These are phyloP conservation scores for Pichia kudriavzevii DNA, from an alignment of 1,139 yeast species.

Conservation along the genomic window DNA sequence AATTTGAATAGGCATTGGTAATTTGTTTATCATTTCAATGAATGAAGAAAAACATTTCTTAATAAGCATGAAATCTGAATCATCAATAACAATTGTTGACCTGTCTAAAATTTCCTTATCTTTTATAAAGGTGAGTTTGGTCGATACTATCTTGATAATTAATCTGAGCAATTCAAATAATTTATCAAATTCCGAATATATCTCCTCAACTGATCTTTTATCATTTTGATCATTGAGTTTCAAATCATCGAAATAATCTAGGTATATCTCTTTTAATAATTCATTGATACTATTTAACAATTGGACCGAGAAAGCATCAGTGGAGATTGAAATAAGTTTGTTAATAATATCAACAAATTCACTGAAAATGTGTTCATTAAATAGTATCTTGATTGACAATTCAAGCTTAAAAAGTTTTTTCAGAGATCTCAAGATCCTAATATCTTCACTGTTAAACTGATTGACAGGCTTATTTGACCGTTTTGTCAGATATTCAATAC, in stretches of 20 bases:
- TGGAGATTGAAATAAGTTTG: constrained; percentile 58
- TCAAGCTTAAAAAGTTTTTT: constrained; percentile 50
- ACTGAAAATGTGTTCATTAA: constrained; percentile 61
- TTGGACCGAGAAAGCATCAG: constrained; percentile 27
- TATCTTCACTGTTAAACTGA: constrained; percentile 17
- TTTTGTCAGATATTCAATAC: constrained; percentile 65
- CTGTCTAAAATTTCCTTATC: constrained; percentile 32
- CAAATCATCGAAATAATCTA: constrained; percentile 31
- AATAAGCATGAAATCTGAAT: constrained; percentile 35
- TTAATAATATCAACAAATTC: constrained; percentile 76
- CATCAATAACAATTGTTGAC: constrained; percentile 19
- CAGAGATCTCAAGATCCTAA: constrained; percentile 36
- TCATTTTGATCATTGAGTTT: constrained; percentile 17
- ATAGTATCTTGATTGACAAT: constrained; percentile 52
- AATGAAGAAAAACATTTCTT: constrained; percentile 49
- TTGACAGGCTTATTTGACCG: constrained; percentile 25
- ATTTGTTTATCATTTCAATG: constrained; percentile 51
- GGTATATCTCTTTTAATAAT: constrained; percentile 37
- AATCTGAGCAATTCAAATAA: constrained; percentile 73
- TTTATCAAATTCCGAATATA: constrained; percentile 62
- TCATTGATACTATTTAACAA: constrained; percentile 49
- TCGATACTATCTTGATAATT: constrained; percentile 57
- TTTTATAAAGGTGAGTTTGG: constrained; percentile 53
- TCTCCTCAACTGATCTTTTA: constrained; percentile 23
- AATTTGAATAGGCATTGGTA: constrained; percentile 59